Evolutionary conservation across 2,329 filamentous ascomycete genomes (phyloP).

Genomic region (Trichoderma asperellum): DNA sequence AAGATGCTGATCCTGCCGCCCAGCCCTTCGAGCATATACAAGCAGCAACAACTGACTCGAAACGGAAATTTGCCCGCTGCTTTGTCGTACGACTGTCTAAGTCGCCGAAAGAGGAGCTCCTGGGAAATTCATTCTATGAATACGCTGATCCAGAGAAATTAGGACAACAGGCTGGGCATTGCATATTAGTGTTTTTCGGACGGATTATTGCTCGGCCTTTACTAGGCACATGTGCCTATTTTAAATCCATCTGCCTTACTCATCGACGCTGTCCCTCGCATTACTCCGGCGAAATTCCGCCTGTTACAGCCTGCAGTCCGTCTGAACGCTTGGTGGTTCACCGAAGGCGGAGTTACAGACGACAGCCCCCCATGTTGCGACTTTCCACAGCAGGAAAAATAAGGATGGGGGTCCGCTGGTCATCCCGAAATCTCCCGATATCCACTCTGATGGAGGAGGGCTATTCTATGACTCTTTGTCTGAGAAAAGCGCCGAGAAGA

Average conservation of each 20-base stretch:
- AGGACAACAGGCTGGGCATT: neutral
- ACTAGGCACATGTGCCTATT: neutral
- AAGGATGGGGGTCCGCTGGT: slow-evolving; percentile 23
- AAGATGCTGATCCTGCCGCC: neutral
- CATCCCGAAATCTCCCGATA: slow-evolving; percentile 28
- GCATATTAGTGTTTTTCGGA: neutral
- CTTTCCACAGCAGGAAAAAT: slow-evolving; percentile 4
- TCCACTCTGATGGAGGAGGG: neutral
- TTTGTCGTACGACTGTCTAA: neutral
- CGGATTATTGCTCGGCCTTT: slow-evolving; percentile 12
- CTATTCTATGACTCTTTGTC: neutral
- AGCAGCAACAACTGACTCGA: slow-evolving; percentile 8
- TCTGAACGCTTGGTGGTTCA: neutral
- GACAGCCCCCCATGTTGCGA: slow-evolving; percentile 18
- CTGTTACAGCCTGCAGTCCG: neutral
- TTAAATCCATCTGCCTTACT: neutral
- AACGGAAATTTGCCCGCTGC: neutral
- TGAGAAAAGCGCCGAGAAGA: neutral
- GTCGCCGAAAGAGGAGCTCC: neutral
- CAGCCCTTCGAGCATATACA: neutral
- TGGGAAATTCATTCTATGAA: neutral
- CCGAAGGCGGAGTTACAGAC: slow-evolving; percentile 23
- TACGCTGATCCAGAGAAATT: neutral
- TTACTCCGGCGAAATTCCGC: neutral
- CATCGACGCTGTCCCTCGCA: neutral